Evolutionary conservation across 495 filamentous ascomycete genomes (phyloP).

Genomic region (Penicillium silybi): DNA sequence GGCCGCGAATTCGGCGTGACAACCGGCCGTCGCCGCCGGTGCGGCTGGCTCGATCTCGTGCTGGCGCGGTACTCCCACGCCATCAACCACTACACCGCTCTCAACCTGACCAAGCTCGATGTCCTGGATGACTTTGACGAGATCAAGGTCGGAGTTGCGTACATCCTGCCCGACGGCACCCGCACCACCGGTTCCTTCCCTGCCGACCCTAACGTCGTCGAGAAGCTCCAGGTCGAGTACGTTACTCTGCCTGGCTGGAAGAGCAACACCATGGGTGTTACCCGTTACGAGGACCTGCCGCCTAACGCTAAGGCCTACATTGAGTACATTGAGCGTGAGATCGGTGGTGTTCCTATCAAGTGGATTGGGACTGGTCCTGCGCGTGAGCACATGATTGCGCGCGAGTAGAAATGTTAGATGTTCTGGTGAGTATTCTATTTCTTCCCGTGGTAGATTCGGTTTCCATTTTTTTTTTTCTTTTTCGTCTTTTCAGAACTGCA

Average conservation of each 20-base stretch:
- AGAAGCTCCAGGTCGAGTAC: conserved; percentile 60
- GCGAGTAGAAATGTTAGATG: conserved; percentile 41
- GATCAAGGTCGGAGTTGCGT: conserved; percentile 74
- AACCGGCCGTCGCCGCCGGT: conserved; percentile 77
- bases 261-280: conserved; percentile 58
- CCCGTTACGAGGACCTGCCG: conserved; percentile 66
- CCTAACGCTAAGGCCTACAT: conserved; percentile 70
- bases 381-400: conserved; percentile 62
- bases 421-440: conserved; percentile 5
- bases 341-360: conserved; percentile 63
- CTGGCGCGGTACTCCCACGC: conserved; percentile 70
- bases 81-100: conserved; percentile 68
- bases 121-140: conserved; percentile 78
- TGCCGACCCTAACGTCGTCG: conserved; percentile 61
- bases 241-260: conserved; percentile 78
- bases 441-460: conserved; percentile 4
- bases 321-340: conserved; percentile 70
- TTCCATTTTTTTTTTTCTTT: background rate
- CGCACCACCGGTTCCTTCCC: conserved; percentile 58
- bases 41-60: conserved; percentile 90
- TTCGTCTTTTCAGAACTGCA: background rate
- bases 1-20: conserved; percentile 75
- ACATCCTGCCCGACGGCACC: conserved; percentile 54
- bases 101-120: conserved; percentile 90
- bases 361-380: conserved; percentile 78